Evolutionary conservation across 2,329 filamentous ascomycete species (phyloP).

Genomic region (Coniochaeta sp.): DNA sequence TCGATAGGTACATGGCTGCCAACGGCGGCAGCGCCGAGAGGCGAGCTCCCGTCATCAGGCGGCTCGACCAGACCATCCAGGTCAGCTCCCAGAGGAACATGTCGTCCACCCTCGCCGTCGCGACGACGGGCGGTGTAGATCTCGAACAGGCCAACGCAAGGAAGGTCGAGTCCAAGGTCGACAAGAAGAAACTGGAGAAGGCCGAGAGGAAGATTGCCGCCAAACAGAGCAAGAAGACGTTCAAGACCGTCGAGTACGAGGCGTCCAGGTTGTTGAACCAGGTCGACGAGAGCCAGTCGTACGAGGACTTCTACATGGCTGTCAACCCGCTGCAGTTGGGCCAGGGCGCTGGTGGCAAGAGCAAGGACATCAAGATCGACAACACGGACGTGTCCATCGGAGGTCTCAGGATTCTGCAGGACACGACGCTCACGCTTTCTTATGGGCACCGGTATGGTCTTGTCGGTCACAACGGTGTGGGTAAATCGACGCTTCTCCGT

Average conservation of each 20-base stretch:
- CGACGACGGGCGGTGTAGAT: slow-evolving; percentile 76
- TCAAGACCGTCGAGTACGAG: slow-evolving; percentile 98
- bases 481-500: slow-evolving; percentile 89
- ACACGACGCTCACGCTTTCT: slow-evolving; percentile 83
- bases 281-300: slow-evolving; percentile 77
- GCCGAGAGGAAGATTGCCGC: slow-evolving; percentile 95
- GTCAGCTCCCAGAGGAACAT: slow-evolving; percentile 92
- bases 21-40: slow-evolving; percentile 62
- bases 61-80: slow-evolving; percentile 90
- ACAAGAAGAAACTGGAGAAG: slow-evolving; percentile 98
- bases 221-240: slow-evolving; percentile 97
- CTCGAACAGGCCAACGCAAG: slow-evolving; percentile 86
- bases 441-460: slow-evolving; percentile 94
- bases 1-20: slow-evolving; percentile 68
- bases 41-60: slow-evolving; percentile 69
- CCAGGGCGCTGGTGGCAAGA: slow-evolving; percentile 66
- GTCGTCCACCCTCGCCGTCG: slow-evolving; percentile 87
- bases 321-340: slow-evolving; percentile 95
- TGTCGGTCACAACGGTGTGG: slow-evolving; percentile 98
- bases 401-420: slow-evolving; percentile 79
- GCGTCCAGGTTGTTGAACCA: slow-evolving; percentile 82
- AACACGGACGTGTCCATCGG: slow-evolving; percentile 91
- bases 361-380: slow-evolving; percentile 98
- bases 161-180: slow-evolving; percentile 96
- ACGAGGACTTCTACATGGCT: slow-evolving; percentile 99